Percentiles rank a stretch among this genome's conserved stretches.
phyloP scores from a whole-genome alignment of 108 stramenopile genomes.

The Skeletonema menzelii region DNA sequence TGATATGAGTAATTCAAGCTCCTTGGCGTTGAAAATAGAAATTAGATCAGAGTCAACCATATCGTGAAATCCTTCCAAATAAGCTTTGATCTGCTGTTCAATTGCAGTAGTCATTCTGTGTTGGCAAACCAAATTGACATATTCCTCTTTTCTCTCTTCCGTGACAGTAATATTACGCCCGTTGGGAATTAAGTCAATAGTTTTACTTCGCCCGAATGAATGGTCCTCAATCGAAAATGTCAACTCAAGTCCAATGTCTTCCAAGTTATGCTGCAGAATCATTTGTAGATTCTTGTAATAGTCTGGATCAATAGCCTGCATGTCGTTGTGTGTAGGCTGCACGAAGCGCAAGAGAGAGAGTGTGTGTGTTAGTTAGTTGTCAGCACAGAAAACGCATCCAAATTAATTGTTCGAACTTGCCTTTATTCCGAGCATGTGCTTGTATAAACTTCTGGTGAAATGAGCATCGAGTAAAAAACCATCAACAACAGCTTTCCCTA shows the following conservation, averaged over 20 bases:
- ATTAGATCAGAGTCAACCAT: conserved; percentile 93
- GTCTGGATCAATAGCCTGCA: conserved; percentile 98
- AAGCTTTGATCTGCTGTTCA: conserved; percentile 92
- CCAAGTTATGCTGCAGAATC: conserved; percentile 90
- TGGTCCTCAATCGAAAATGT: conserved; percentile 90
- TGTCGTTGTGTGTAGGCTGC: conserved; percentile 90
- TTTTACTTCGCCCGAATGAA: conserved; percentile 79
- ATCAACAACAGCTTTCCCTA: conserved; percentile 98
- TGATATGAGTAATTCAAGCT: conserved; percentile 96
- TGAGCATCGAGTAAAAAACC: conserved; percentile 97
- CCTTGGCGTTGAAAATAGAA: conserved; percentile 92
- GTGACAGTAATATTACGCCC: conserved; percentile 93
- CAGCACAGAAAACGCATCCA: conserved; percentile 2
- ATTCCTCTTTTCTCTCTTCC: conserved; percentile 91
- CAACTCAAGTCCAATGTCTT: conserved; percentile 92
- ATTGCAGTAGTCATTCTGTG: conserved; percentile 97
- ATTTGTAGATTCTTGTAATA: conserved; percentile 96
- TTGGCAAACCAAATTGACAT: conserved; percentile 94
- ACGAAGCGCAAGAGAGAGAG: neutral
- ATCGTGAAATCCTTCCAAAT: conserved; percentile 95
- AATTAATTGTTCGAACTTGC: conserved; percentile 11
- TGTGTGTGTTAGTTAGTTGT: neutral
- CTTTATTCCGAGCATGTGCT: conserved; percentile 96
- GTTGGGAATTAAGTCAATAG: conserved; percentile 90
- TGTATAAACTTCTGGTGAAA: conserved; percentile 97